These are phyloP conservation scores for Solanum chiquidenum DNA, from an alignment of 257 asterid genomes.

Conservation along the genomic window DNA sequence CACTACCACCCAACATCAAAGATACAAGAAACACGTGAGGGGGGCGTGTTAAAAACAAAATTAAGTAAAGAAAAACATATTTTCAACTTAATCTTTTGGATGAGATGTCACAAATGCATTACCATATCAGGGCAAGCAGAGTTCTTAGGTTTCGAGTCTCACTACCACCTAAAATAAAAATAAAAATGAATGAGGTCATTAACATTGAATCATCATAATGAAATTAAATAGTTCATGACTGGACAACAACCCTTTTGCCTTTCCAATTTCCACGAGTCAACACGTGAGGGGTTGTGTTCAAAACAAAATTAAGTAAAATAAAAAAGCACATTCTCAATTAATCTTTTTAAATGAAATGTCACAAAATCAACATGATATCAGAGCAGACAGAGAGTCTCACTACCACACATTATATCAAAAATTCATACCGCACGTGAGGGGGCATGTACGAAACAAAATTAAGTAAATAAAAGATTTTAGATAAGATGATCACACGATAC, in stretches of 20 bases:
- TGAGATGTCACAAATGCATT: too few relatives aligned
- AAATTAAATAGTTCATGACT: not conserved
- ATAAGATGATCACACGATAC: not conserved
- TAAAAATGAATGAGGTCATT: not conserved
- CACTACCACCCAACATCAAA: too few relatives aligned
- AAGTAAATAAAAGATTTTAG: not conserved
- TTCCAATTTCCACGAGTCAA: not conserved
- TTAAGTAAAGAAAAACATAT: too few relatives aligned
- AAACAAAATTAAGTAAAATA: not conserved
- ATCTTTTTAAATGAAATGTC: not conserved
- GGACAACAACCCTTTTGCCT: fast-evolving
- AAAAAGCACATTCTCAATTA: not conserved
- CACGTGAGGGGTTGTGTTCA: not conserved
- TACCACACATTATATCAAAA: not conserved
- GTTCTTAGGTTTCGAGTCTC: too few relatives aligned
- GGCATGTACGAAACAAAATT: not conserved
- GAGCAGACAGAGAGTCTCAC: not conserved
- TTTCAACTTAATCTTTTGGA: too few relatives aligned
- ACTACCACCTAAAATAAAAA: too few relatives aligned
- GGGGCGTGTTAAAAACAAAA: too few relatives aligned
- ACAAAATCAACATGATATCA: not conserved
- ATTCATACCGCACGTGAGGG: not conserved
- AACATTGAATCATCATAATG: too few relatives aligned
- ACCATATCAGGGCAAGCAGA: too few relatives aligned
- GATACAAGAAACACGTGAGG: too few relatives aligned